Base-by-base conservation (phyloP, 2,329 filamentous ascomycete genomes). In the Beauveria sp. region DNA sequence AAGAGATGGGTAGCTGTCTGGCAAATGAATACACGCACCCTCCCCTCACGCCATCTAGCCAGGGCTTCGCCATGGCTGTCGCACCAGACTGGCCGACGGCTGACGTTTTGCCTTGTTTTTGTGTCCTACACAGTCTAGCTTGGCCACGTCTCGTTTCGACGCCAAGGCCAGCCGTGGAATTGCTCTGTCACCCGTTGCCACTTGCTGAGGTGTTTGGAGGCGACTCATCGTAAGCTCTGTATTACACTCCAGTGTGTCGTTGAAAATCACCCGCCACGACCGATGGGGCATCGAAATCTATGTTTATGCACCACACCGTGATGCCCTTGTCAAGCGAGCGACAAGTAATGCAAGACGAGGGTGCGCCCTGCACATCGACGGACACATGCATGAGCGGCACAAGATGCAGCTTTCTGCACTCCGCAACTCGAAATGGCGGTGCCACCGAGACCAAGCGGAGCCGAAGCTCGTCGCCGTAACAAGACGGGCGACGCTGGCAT, bases 391-490 rank as follows among this genome's bases (percentile, higher is more conserved):
- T 58, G 46, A 22, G 9, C 22, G 34, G 46, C 56, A 58, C 45
- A 58, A 28, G 45, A 58, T 58, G 55, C 45, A 58, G 46, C 22
- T 46, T n/a, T 50, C 55, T 58, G 56, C 46, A 51, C 56, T 58
- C 56, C 56, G 46, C 56, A 58, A 22, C 24, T 43, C 8, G 22
- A 20, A 26, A 30, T 49, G 20, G 46, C 46, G 16, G n/a, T 50
- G 22, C n/a, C 18, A 43, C 56, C 45, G 10, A 56, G 12, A 9
- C n/a, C 40, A 18, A 46, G 46, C 46, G 56, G 34, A 50, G 56
- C 24, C 30, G 42, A 47, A 10, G 18, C 55, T 40, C 28, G 34
- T 43, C 55, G 14, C 34, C 22, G 24, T 47, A 50, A 20, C 7
- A 49, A 50, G 43, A 51, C 34, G 16, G 46, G 12, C 45, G 43